These are phyloP conservation scores for Phylloporus sp. DNA, from an alignment of 768 basidiomycete species.

Conservation along the genomic window DNA sequence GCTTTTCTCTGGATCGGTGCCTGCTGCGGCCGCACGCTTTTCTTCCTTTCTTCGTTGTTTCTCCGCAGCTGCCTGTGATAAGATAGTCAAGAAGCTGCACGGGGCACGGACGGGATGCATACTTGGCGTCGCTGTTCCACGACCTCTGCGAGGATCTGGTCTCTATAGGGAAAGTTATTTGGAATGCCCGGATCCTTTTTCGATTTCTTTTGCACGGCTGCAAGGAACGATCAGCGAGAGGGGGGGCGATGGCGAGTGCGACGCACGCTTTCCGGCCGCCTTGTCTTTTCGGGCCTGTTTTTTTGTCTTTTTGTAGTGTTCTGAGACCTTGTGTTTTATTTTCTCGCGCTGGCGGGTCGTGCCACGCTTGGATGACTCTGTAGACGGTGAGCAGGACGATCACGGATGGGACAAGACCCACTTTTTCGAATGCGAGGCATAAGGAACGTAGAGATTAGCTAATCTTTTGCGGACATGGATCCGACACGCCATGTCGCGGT, in stretches of 20 bases:
- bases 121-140: conserved; percentile 76
- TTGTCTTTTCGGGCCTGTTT: conserved; percentile 71
- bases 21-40: conserved; percentile 42
- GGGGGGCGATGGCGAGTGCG: not conserved
- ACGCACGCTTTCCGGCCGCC: conserved; percentile 78
- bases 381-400: not conserved
- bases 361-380: conserved; percentile 81
- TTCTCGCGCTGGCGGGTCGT: conserved; percentile 70
- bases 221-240: conserved; percentile 1
- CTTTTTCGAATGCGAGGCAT: conserved; percentile 71
- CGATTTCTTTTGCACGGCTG: conserved; percentile 39
- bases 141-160: conserved; percentile 87
- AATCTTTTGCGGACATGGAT: conserved; percentile 30
- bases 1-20: conserved; percentile 21
- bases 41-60: conserved; percentile 64
- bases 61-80: conserved; percentile 64
- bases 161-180: conserved; percentile 90
- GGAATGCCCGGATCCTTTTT: conserved; percentile 90
- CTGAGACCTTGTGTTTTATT: conserved; percentile 69
- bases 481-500: conserved; percentile 59
- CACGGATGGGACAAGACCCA: conserved; percentile 33
- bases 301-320: conserved; percentile 69
- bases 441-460: conserved; percentile 17
- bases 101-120: not conserved
- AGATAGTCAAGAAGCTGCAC: not conserved